Evolutionary conservation across 176 grass and related monocot genomes (phyloP), one percentile per base, ranked within the genome.

Genomic region (Oryza glaberrima): DNA sequence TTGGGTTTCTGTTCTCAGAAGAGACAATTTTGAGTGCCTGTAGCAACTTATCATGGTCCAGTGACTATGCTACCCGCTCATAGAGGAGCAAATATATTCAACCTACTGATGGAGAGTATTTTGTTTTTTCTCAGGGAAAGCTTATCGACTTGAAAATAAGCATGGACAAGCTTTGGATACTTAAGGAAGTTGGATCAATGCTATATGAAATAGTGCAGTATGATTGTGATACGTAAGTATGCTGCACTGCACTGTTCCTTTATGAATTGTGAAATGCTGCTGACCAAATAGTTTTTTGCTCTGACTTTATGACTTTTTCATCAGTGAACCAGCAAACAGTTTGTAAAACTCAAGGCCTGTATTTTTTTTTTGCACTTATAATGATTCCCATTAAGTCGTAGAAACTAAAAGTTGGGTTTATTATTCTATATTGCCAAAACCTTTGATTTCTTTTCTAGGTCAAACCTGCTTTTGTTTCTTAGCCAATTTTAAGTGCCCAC

Each of bases 141-240:
- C 77, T 93, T 67, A 46, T 94, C 20, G 93, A 98, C 83, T 74
- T 95, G 79, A 98, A 94, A 90, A 90, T 98, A 67, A 81, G 83
- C 84, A 86, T 35, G 4, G 14, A 66, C 26, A 98, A 98, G 77
- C 91, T 98, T 84, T 98, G 93, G 93, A 92, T 98, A 87, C 91
- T 98, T 80, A 98, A 94, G 90, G 91, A 93, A 92, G 84, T 86
- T 83, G 91, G 89, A 87, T 72, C 85, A 32, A 90, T 98, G 86
- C 65, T 91, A 38, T 98, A 92, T 77, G 96, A 95, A 75, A 77
- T 95, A 81, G 68, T 94, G 28, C 87, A 98, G 80, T 94, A 84
- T 46, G 86, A 94, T 46, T 81, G 13, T 78, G 73, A 94, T 40
- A 69, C 51, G 96, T 95, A 98, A 94, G 87, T 88, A 66, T 75